Conservation (phyloP, 768 basidiomycete species). For the Mycena floridula region DNA sequence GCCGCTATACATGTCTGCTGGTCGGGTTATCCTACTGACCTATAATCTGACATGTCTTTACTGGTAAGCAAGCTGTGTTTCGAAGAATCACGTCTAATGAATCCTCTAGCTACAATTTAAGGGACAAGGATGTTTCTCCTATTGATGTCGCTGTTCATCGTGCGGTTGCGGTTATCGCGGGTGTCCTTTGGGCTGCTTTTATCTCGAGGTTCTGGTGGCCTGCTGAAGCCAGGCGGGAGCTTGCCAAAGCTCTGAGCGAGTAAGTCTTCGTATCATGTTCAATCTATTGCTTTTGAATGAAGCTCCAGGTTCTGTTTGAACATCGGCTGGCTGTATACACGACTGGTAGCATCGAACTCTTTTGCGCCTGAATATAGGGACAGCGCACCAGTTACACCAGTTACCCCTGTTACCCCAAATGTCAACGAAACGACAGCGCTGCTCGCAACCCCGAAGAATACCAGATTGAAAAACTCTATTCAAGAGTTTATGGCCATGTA, state of each 20-base stretch:
- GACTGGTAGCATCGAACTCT: conserved; percentile 83
- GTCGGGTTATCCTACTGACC: conserved; percentile 77
- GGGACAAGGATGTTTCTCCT: conserved; percentile 56
- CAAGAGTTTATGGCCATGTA: conserved; percentile 93
- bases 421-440: background rate
- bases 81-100: background rate
- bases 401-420: background rate
- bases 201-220: conserved; percentile 96
- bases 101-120: conserved; percentile 64
- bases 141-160: conserved; percentile 70
- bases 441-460: conserved; percentile 3
- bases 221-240: conserved; percentile 83
- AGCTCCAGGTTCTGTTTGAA: conserved; percentile 78
- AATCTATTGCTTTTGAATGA: background rate
- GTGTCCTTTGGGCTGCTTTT: conserved; percentile 85
- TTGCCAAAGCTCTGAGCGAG: conserved; percentile 85
- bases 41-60: conserved; percentile 85
- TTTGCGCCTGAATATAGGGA: conserved; percentile 45
- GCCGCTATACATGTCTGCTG: conserved; percentile 69
- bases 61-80: conserved; percentile 33
- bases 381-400: background rate
- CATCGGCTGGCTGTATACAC: conserved; percentile 92
- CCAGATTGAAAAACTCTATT: conserved; percentile 55
- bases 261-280: conserved; percentile 21
- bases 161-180: conserved; percentile 73